Percentiles rank a stretch among this genome's conserved stretches.
phyloP scores from a whole-genome alignment of 257 asterid genomes.

The Gynochthodes officinalis region DNA sequence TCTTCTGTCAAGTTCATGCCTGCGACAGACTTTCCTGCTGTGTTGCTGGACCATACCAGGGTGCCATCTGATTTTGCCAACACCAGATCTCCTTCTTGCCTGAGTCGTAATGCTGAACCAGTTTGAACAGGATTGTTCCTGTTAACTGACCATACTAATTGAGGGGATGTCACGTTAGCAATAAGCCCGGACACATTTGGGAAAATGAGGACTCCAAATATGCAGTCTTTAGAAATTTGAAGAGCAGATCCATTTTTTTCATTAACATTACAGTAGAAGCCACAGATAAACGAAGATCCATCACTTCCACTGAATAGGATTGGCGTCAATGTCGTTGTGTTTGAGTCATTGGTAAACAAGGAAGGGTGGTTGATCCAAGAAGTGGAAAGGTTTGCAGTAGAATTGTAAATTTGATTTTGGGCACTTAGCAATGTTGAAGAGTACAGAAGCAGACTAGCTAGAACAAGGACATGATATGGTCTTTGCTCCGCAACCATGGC shows the following conservation, averaged over 20 bases:
- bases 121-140: conserved; percentile 12
- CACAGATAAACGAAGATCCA: conserved; percentile 2
- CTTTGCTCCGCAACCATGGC: conserved; percentile 6
- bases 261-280: conserved; percentile 2
- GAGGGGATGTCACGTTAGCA: not conserved
- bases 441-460: not conserved
- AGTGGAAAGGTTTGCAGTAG: not conserved
- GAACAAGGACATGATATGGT: not conserved
- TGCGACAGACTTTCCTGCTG: conserved; percentile 13
- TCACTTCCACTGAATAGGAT: not conserved
- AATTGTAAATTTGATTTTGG: not conserved
- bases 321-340: not conserved
- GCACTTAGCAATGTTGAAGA: not conserved
- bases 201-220: conserved; percentile 10
- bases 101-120: conserved; percentile 7
- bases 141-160: conserved; percentile 20
- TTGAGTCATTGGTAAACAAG: not conserved
- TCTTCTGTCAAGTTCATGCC: conserved; percentile 19
- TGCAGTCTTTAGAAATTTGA: not conserved
- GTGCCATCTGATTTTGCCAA: conserved; percentile 9
- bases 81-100: conserved; percentile 1
- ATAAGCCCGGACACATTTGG: too few relatives aligned
- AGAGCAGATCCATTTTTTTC: not conserved
- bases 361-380: not conserved
- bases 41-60: conserved; percentile 18